Percentiles rank a stretch among this genome's conserved stretches.
phyloP scores from a whole-genome alignment of 176 grass and related monocot genomes.

The Zea luxurians region DNA sequence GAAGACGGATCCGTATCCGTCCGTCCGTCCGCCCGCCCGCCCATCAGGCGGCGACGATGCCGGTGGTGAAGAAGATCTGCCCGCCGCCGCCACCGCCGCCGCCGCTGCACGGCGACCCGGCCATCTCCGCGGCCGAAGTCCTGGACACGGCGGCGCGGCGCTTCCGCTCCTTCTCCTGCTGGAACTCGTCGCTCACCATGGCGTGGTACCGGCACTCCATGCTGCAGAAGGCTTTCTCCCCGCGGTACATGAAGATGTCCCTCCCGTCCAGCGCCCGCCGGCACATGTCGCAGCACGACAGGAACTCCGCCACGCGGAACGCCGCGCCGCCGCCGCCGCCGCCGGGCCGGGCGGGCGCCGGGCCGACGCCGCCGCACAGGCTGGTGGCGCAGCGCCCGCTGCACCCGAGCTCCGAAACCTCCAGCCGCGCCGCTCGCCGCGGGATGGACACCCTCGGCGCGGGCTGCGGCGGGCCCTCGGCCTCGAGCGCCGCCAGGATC shows the following conservation, averaged over 20 bases:
- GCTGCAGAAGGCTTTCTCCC: constrained; percentile 94
- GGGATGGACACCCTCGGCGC: constrained; percentile 16
- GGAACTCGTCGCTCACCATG: constrained; percentile 74
- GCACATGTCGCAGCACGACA: constrained; percentile 64
- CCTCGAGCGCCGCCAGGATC: constrained; percentile 68
- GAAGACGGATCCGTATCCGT: not conserved
- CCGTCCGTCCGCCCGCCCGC: not conserved
- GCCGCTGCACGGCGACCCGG: constrained; percentile 52
- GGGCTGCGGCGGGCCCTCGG: not conserved
- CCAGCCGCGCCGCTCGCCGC: constrained; percentile 43
- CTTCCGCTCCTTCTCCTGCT: constrained; percentile 57
- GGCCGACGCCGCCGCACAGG: constrained; percentile 9
- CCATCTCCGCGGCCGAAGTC: constrained; percentile 17
- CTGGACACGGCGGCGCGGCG: constrained; percentile 9
- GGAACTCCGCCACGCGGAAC: constrained; percentile 63
- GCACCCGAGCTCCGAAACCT: constrained; percentile 58
- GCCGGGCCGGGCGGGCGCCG: not conserved
- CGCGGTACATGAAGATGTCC: constrained; percentile 93
- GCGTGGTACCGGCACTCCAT: constrained; percentile 83
- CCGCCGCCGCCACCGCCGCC: constrained; percentile 14
- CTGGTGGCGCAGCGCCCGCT: constrained; percentile 54
- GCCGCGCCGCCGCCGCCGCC: constrained; percentile 8
- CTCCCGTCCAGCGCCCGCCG: constrained; percentile 62
- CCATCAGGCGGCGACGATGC: constrained; percentile 60
- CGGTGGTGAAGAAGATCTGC: constrained; percentile 74